These are phyloP conservation scores for Pseudogymnoascus sp. DNA, from an alignment of 2,329 filamentous ascomycete genomes.

Conservation along the genomic window DNA sequence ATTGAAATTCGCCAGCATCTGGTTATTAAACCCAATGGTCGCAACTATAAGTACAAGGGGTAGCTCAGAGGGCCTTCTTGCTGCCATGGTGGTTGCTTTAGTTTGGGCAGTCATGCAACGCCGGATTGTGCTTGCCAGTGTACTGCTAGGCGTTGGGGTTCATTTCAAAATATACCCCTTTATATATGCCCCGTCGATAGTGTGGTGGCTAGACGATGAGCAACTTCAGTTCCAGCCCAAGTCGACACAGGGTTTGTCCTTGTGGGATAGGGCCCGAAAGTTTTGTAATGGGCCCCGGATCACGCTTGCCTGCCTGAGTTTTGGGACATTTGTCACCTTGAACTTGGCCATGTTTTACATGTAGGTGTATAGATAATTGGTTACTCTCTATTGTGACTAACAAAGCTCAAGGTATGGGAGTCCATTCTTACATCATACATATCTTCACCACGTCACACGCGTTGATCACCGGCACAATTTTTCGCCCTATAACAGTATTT, in stretches of 20 bases:
- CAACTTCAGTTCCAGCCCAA: constrained; percentile 17
- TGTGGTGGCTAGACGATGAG: constrained; percentile 70
- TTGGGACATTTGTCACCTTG: constrained; percentile 64
- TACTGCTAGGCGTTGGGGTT: constrained; percentile 73
- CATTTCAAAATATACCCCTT: constrained; percentile 99
- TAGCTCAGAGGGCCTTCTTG: constrained; percentile 84
- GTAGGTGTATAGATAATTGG: constrained; percentile 39
- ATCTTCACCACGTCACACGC: constrained; percentile 83
- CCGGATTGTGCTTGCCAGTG: constrained; percentile 58
- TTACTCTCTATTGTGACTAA: constrained; percentile 8
- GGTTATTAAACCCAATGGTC: constrained; percentile 97
- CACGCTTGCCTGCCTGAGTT: constrained; percentile 54
- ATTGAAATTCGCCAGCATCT: constrained; percentile 73
- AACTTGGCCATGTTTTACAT: constrained; percentile 73
- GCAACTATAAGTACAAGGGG: constrained; percentile 92
- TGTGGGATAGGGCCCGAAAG: constrained; percentile 22
- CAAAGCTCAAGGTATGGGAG: constrained; percentile 55
- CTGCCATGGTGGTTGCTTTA: constrained; percentile 73
- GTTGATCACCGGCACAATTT: constrained; percentile 98
- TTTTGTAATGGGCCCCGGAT: constrained; percentile 52
- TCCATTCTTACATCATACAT: constrained; percentile 83
- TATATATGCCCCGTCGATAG: constrained; percentile 76
- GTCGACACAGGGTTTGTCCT: constrained; percentile 23
- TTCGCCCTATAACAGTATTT: constrained; percentile 85
- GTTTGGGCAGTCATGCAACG: constrained; percentile 71